Conservation (phyloP, 1,284 basidiomycete genomes). For the Cutaneotrichosporon cavernicola region DNA sequence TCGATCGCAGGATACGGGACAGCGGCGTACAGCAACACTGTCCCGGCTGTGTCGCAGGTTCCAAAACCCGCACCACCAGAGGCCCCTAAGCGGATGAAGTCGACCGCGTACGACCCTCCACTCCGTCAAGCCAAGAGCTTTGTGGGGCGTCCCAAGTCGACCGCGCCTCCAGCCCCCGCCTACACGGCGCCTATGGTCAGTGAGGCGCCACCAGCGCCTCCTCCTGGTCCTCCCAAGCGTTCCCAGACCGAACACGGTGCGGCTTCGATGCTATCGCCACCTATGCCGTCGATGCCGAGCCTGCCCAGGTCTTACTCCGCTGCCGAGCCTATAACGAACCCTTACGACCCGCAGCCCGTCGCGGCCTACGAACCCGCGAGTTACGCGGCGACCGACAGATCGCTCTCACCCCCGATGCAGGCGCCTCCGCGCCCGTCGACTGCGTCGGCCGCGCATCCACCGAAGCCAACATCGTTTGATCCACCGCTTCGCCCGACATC, state of each 20-base stretch:
- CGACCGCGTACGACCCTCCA: conserved; percentile 51
- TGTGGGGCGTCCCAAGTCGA: conserved; percentile 25
- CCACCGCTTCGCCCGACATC: conserved; percentile 31
- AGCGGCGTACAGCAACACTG: conserved; percentile 23
- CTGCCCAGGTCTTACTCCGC: neutral
- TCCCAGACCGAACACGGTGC: conserved; percentile 8
- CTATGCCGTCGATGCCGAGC: neutral
- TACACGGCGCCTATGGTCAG: conserved; percentile 15
- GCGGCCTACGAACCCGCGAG: neutral
- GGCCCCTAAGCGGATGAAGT: conserved; percentile 38
- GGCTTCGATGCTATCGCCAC: neutral
- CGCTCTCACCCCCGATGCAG: conserved; percentile 9
- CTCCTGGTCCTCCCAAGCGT: conserved; percentile 38
- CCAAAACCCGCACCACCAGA: conserved; percentile 23
- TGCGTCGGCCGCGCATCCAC: conserved; percentile 17
- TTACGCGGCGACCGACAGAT: neutral
- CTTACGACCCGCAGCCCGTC: neutral
- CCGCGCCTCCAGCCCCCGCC: neutral
- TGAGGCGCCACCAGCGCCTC: conserved; percentile 26
- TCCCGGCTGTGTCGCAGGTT: conserved; percentile 16
- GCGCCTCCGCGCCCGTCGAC: conserved; percentile 19
- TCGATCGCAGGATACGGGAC: neutral
- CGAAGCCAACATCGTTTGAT: conserved; percentile 33
- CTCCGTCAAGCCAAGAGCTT: conserved; percentile 41
- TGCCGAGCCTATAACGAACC: neutral